Evolutionary conservation across 805 yeast genomes (phyloP), one percentile per base, ranked within the genome.

Genomic region (Tetrapisispora namnaoensis): DNA sequence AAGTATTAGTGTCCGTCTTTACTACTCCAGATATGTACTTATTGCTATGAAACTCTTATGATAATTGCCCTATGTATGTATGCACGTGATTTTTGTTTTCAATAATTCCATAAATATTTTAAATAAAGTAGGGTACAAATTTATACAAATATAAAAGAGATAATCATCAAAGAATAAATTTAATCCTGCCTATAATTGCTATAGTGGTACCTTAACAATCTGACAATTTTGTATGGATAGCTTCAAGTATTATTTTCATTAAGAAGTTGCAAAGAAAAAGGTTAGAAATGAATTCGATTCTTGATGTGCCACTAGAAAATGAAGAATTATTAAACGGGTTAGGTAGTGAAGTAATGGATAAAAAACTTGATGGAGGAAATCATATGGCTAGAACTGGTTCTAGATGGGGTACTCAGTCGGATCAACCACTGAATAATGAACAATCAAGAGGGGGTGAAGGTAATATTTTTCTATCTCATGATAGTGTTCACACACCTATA

Each of bases 401-500:
- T 50, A 65, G 82, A 47, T 78, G 83, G 83, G 63, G 58, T 4
- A 49, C 48, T 5, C 4, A 8, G 6, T 3, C 5, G 2, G 34
- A 16, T 14, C 13, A 20, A 11, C 17, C 9, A 11, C 14, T 17
- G 18, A 18, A 7, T 7, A 17, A 3, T 20, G 18, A 18, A 3
- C 22, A 32, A 4, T 16, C 54, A 1, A 86, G 80, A 58, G 86
- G 82, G 42, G 86, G 46, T 49, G 17, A 53, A 46, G 4, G 17
- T 30, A 30, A 21, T 36, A 11, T 28, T 30, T 6, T n/a, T 5
- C 17, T 11, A 6, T 40, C 43, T n/a, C 27, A 55, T 2, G 87
- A 81, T 59, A 87, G 82, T 43, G 87, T 87, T 34, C 96, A 88
- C 60, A 75, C 76, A 14, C 59, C 62, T 1, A 55, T 58, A 14